Base-by-base conservation (phyloP, 148 eudicot species). In the Silene uniflora region DNA sequence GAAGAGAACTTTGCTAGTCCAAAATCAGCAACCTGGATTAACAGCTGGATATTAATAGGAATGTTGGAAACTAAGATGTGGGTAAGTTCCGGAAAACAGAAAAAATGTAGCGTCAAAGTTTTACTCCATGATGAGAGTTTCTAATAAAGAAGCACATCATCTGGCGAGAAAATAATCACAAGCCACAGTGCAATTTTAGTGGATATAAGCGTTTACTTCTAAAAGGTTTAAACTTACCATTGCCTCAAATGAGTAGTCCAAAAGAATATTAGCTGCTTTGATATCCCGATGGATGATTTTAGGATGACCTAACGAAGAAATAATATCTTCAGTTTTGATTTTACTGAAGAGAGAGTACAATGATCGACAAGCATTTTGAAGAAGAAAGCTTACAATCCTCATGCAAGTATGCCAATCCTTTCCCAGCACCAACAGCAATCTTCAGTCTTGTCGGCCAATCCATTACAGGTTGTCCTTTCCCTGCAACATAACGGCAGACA, bases 21-120 rank as follows among this genome's bases (percentile, higher is more conserved):
- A 89, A 93, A 93, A 82, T 93, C 98, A 62, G 98, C 98, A 83
- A 93, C 98, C 98, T 93, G 86, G 74, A 73, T 68, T 68, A 63
- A 73, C 49, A 23, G 70, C 44, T 46, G 54, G 42, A 60, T 35
- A 0, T 67, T 29, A 35, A 39, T 12, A 62, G 62, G 39, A 14
- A 35, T 54, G 25, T 61, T 63, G 25, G 5, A 63, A 46, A 52
- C 61, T 49, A 14, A 18, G 29, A 25, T n/a, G n/a, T n/a, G n/a
- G n/a, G n/a, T n/a, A n/a, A n/a, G n/a, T n/a, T n/a, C n/a, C n/a
- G 44, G 29, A 29, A 69, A 65, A 65, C 46, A 35, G 47, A 21
- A 10, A 10, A 69, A 11, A 0, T 47, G 11, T 55, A 44, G 3
- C 47, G 35, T 17, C 18, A 13, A 21, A 16, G 13, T 27, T 22